A percentile compares a stretch with the other conserved stretches of the same genome.
Conservation (phyloP, 2,329 filamentous ascomycete genomes). For the Ascomycota sp. region DNA sequence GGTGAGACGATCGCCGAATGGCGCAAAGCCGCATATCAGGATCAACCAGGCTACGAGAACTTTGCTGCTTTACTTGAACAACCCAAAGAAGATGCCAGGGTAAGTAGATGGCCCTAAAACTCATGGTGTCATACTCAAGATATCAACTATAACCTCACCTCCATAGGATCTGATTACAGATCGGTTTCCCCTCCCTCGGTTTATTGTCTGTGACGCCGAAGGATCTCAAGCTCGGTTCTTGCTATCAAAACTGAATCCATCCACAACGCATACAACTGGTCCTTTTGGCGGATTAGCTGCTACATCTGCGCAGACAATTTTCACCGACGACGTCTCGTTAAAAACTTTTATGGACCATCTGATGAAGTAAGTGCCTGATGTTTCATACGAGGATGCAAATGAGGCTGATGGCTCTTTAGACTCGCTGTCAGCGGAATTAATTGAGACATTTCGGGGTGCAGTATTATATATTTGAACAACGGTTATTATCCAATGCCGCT, state of each 20-base stretch:
- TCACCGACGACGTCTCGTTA: slow-evolving; percentile 93
- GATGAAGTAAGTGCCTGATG: slow-evolving; percentile 98
- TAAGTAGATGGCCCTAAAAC: slow-evolving; percentile 22
- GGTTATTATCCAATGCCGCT: no score
- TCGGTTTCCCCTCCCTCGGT: slow-evolving; percentile 91
- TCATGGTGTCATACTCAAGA: no score
- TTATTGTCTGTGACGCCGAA: slow-evolving; percentile 97
- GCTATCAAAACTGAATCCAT: slow-evolving; percentile 90
- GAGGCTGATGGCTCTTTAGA: no score
- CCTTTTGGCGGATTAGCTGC: slow-evolving; percentile 73
- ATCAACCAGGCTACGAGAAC: slow-evolving; percentile 96
- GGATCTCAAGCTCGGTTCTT: slow-evolving; percentile 95
- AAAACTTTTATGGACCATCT: slow-evolving; percentile 99
- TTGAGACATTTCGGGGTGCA: no score
- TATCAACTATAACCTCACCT: slow-evolving; percentile 7
- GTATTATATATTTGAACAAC: no score
- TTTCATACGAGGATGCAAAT: no score
- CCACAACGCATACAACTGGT: slow-evolving; percentile 85
- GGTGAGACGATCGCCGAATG: slow-evolving; percentile 95
- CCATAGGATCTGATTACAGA: slow-evolving; percentile 81
- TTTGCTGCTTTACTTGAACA: slow-evolving; percentile 74
- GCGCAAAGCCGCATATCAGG: slow-evolving; percentile 94
- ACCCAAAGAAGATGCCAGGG: slow-evolving; percentile 89
- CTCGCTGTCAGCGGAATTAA: no score
- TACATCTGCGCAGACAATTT: slow-evolving; percentile 89